phyloP scores from a whole-genome alignment of 2,329 filamentous ascomycete species.

The Botryosphaeria agaves region DNA sequence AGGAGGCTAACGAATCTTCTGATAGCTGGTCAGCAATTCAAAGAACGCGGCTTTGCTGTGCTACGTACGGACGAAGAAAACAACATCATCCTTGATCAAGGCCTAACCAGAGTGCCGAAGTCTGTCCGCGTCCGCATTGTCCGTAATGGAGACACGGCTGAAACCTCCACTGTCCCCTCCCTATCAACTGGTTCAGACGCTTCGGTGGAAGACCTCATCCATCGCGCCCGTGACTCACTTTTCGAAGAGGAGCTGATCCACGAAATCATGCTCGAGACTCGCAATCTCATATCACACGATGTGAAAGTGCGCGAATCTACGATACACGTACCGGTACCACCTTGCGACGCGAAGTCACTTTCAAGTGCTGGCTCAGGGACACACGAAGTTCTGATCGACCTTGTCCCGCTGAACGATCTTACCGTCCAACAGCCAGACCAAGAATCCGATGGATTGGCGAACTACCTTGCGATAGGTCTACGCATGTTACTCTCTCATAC shows the following conservation, averaged over 20 bases:
- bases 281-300: conserved; percentile 51
- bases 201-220: conserved; percentile 49
- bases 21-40: conserved; percentile 36
- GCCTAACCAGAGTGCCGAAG: conserved; percentile 35
- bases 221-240: conserved; percentile 60
- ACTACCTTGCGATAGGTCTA: conserved; percentile 48
- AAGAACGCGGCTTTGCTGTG: conserved; percentile 61
- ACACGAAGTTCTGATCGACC: conserved; percentile 47
- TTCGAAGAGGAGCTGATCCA: conserved; percentile 81
- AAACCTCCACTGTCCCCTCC: conserved; percentile 26
- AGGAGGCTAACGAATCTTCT: conserved; percentile 12
- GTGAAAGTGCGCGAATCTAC: conserved; percentile 41
- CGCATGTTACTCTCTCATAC: conserved; percentile 63
- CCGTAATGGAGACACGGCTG: conserved; percentile 38
- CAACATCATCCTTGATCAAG: conserved; percentile 55
- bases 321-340: conserved; percentile 14
- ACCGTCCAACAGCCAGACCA: conserved; percentile 4
- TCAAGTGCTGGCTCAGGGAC: conserved; percentile 32
- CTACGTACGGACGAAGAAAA: conserved; percentile 61
- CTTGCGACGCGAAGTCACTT: conserved; percentile 10
- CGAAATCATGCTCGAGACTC: conserved; percentile 70
- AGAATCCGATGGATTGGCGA: conserved; percentile 34
- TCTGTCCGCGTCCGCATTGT: conserved; percentile 52
- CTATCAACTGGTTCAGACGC: conserved; percentile 30
- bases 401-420: conserved; percentile 35